phyloP scores from a whole-genome alignment of 2,329 filamentous ascomycete genomes.

The Phoma sp. region DNA sequence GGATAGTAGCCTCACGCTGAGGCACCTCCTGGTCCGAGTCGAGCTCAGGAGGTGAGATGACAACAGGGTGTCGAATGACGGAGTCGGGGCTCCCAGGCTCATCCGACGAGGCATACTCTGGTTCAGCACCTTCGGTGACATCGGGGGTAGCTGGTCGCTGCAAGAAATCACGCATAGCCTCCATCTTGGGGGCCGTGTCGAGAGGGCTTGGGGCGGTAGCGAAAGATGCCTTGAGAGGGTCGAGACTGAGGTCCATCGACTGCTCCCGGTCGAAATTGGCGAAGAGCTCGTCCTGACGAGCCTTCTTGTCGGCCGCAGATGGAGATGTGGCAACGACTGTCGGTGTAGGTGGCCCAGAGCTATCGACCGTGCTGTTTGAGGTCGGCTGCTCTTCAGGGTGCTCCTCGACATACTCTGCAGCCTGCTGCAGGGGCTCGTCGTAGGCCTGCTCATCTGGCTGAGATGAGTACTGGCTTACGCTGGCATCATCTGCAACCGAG shows the following conservation, averaged over 20 bases:
- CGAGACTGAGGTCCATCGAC: slow-evolving; percentile 63
- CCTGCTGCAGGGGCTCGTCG: not conserved
- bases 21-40: slow-evolving; percentile 72
- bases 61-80: slow-evolving; percentile 80
- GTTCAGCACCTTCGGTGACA: slow-evolving; percentile 54
- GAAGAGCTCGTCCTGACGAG: slow-evolving; percentile 55
- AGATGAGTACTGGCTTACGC: slow-evolving; percentile 59
- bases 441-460: slow-evolving; percentile 44
- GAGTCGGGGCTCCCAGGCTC: slow-evolving; percentile 83
- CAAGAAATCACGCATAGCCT: slow-evolving; percentile 49
- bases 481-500: slow-evolving; percentile 60
- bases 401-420: not conserved
- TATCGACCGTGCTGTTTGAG: slow-evolving; percentile 46
- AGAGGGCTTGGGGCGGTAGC: slow-evolving; percentile 39
- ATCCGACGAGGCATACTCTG: slow-evolving; percentile 57
- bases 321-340: slow-evolving; percentile 43
- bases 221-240: slow-evolving; percentile 59
- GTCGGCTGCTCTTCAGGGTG: slow-evolving; percentile 42
- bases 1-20: slow-evolving; percentile 86
- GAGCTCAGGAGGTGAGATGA: slow-evolving; percentile 45
- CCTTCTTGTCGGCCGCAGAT: slow-evolving; percentile 38
- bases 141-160: slow-evolving; percentile 62
- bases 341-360: slow-evolving; percentile 57
- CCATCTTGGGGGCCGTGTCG: slow-evolving; percentile 47
- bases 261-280: slow-evolving; percentile 56